Evolutionary conservation across 345 rosid species (phyloP), one percentile per base, ranked within the genome.

Genomic region (Eucalyptus virginea): DNA sequence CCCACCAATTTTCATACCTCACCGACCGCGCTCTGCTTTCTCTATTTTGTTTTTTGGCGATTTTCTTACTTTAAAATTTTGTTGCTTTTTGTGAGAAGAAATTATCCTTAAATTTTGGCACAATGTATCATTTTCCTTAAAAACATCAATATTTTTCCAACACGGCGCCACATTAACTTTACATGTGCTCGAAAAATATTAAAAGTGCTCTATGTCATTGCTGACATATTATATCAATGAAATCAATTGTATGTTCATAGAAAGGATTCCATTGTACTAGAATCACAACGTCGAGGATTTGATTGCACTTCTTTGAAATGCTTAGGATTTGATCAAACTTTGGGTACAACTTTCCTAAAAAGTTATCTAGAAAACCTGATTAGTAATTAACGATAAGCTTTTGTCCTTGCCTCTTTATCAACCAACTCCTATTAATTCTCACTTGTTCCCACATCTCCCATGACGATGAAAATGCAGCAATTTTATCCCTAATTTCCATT

Each of bases 181-280:
- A 7, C 40, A n/a, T 3, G 19, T 15, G 37, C 37, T n/a, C 0
- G 5, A 65, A 65, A 65, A n/a, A 65, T n/a, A n/a, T n/a, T 8
- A 16, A n/a, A 15, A 8, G 1, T 7, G 0, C 6, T n/a, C 2
- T n/a, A 65, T 8, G 37, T n/a, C 19, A 8, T 0, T 65, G 1
- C 3, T 0, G 6, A 8, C 11, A 8, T 62, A n/a, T 13, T 0
- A 30, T 13, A 0, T 13, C 19, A 28, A 62, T 8, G 40, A 16
- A 65, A 65, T 65, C 0, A 6, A 1, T n/a, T 3, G 37, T 11
- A 65, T 0, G 17, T 0, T 60, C 1, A 0, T 0, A 62, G 0
- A n/a, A 65, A 15, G 0, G 3, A 65, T 0, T 65, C 0, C 5
- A 14, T 65, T 15, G 10, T 19, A n/a, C 34, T 4, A 32, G 21